Conservation (phyloP, 192 early-diverging fungal species). For the Coemansia sp. region DNA sequence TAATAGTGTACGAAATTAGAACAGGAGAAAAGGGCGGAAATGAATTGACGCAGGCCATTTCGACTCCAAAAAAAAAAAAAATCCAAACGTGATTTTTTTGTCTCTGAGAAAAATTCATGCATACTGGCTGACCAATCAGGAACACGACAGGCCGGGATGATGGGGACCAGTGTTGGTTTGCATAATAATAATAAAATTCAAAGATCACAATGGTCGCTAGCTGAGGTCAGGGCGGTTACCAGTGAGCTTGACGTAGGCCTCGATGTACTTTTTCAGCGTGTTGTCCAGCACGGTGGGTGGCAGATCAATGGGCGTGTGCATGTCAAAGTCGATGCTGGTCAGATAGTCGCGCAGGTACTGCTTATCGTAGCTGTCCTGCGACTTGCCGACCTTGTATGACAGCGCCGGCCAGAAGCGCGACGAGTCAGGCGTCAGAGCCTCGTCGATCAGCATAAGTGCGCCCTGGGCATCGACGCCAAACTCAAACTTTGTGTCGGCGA, state of each 20-base stretch:
- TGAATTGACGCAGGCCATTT: neutral
- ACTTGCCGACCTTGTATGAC: conserved; percentile 74
- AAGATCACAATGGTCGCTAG: conserved; percentile 2
- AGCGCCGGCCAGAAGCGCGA: conserved; percentile 96
- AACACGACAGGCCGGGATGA: neutral
- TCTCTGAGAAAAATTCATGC: conserved; percentile 8
- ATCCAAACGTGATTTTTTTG: neutral
- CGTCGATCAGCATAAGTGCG: conserved; percentile 86
- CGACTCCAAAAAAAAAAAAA: neutral
- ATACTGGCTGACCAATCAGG: conserved; percentile 5
- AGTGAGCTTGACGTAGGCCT: conserved; percentile 86
- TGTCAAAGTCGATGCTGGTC: conserved; percentile 86
- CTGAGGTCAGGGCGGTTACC: conserved; percentile 67
- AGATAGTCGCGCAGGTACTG: conserved; percentile 97
- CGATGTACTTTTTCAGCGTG: conserved; percentile 89
- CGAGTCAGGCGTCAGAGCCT: conserved; percentile 98
- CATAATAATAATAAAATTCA: too few species aligned
- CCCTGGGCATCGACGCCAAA: conserved; percentile 92
- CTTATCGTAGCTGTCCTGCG: conserved; percentile 95
- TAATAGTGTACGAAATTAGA: neutral
- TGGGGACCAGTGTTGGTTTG: too few species aligned
- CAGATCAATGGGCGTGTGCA: conserved; percentile 72
- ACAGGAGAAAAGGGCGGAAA: conserved; percentile 2
- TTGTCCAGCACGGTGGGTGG: conserved; percentile 83
- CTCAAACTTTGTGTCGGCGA: conserved; percentile 99